Evolutionary conservation across 2,329 filamentous ascomycete species (phyloP).

Genomic region (Xenosphaeropsis pyriputrescens): DNA sequence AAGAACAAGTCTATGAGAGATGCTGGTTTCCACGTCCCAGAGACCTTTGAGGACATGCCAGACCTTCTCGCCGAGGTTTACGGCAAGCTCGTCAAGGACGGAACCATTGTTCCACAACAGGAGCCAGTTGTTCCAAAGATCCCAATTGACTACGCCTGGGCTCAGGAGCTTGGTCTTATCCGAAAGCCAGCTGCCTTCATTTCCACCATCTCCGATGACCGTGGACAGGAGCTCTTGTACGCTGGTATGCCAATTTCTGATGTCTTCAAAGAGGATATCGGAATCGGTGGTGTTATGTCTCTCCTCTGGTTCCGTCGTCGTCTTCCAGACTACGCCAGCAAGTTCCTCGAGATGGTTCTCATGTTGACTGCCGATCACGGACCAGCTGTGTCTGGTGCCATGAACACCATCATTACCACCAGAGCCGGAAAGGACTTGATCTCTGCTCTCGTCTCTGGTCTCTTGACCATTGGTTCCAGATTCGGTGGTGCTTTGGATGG

Average conservation of each 20-base stretch:
- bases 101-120: constrained; percentile 69
- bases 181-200: constrained; percentile 99
- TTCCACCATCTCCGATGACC: constrained; percentile 98
- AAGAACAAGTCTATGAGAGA: constrained; percentile 98
- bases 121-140: constrained; percentile 97
- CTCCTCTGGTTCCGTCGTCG: constrained; percentile 98
- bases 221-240: constrained; percentile 97
- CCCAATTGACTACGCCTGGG: constrained; percentile 98
- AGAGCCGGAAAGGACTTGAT: constrained; percentile 98
- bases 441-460: constrained; percentile 86
- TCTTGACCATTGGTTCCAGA: constrained; percentile 92
- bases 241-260: constrained; percentile 99
- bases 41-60: constrained; percentile 95
- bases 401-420: constrained; percentile 99
- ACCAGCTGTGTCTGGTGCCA: constrained; percentile 95
- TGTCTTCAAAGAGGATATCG: constrained; percentile 97
- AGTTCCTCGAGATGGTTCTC: constrained; percentile 99
- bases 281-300: constrained; percentile 99
- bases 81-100: constrained; percentile 71
- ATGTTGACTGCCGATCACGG: constrained; percentile 99
- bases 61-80: constrained; percentile 65
- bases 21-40: constrained; percentile 84
- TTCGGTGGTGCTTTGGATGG: constrained; percentile 98
- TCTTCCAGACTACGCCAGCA: constrained; percentile 89
- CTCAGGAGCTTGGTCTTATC: constrained; percentile 97